Base-by-base conservation (phyloP, 208 protist genomes). In the Trypanosoma avium region DNA sequence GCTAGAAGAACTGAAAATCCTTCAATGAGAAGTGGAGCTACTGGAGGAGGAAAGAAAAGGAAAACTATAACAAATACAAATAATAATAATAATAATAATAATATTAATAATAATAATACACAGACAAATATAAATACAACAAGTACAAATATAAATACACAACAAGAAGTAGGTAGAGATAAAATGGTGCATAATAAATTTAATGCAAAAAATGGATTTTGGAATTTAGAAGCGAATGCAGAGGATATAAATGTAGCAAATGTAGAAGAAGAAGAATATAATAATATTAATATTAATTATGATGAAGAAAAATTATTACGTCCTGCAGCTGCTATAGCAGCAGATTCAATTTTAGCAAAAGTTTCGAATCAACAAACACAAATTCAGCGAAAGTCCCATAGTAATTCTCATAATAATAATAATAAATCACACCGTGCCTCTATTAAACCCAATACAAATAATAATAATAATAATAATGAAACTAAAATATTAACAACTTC, bases 11-110 rank as follows among this genome's bases (percentile, higher is more conserved):
- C 65, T 19, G 65, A 70, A 24, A 59, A 70, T 43, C 57, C 54
- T 12, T 70, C 65, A 3, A 70, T 63, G 56, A 27, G 56, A 7
- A 70, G 56, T 45, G 54, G 65, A 12, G 65, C 36, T 19, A 64
- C 65, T 0, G 56, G 45, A 9, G 47, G 56, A 3, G 42, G 50
- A 42, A 42, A 42, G 30, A 56, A 40, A 19, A 26, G 26, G 26
- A 24, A 27, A 56, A 24, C 30, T 42, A 54, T 12, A 54, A 6
- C 2, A 27, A 36, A 21, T 21, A 36, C 22, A 54, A 30, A 38
- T 10, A 38, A 38, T 10, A 38, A 38, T 10, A 38, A 38, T 10
- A 38, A 38, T 10, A 38, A 38, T 10, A 38, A 38, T 13, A 13
- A 13, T 10, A 38, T 4, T 1, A 42, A 42, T 15, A 42, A 15